Conservation (phyloP, 176 grass and related monocot genomes). For the Oryza meridionalis region DNA sequence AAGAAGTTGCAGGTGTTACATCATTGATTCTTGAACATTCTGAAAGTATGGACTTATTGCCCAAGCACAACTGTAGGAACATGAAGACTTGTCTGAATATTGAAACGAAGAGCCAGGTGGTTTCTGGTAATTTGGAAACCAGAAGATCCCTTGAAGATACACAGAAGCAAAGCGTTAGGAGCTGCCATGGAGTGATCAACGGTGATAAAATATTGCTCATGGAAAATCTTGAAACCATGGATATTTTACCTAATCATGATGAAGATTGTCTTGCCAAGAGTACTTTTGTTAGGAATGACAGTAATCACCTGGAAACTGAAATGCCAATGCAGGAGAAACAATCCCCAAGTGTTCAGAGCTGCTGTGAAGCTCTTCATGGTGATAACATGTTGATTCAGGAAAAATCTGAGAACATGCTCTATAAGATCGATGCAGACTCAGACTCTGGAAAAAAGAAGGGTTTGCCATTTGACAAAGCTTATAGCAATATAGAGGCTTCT, state of each 20-base stretch:
- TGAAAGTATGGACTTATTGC: background rate
- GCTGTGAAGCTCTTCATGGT: conserved; percentile 2
- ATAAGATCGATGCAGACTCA: background rate
- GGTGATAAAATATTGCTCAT: conserved; percentile 9
- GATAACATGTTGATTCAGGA: conserved; percentile 22
- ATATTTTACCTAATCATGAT: conserved; percentile 19
- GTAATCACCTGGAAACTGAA: conserved; percentile 24
- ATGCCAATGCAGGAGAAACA: conserved; percentile 26
- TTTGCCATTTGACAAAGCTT: background rate
- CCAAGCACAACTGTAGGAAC: conserved; percentile 11
- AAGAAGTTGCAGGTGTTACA: conserved; percentile 34
- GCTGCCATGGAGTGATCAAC: conserved; percentile 27
- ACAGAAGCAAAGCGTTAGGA: conserved; percentile 22
- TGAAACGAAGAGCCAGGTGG: conserved; percentile 30
- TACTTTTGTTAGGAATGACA: conserved; percentile 13
- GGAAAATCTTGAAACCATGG: conserved; percentile 34
- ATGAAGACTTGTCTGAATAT: background rate
- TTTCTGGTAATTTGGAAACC: conserved; percentile 29
- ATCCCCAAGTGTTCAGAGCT: conserved; percentile 19
- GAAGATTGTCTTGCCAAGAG: conserved; percentile 39
- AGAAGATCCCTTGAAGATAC: conserved; percentile 33
- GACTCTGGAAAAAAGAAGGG: background rate
- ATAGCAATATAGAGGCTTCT: background rate
- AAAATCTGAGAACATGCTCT: conserved; percentile 10
- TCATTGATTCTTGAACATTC: conserved; percentile 31